phyloP scores from a whole-genome alignment of 352 stramenopile genomes.

The Phytophthora uliginosa region DNA sequence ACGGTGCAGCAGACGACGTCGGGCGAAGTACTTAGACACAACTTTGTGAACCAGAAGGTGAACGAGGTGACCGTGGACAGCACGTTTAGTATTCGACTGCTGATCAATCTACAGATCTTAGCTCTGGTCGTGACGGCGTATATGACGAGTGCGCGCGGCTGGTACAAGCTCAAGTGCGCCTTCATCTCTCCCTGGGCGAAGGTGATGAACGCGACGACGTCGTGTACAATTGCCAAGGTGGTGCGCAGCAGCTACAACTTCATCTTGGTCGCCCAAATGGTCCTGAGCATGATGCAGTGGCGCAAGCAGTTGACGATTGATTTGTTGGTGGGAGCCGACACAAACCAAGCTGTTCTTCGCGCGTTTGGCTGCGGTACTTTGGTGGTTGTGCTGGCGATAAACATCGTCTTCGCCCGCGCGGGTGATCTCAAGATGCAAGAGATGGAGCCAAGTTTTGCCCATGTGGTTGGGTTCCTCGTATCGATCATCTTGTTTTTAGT shows the following conservation, averaged over 20 bases:
- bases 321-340: constrained; percentile 45
- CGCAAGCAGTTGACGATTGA: constrained; percentile 49
- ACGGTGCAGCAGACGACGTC: constrained; percentile 24
- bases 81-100: constrained; percentile 41
- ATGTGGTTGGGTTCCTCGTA: constrained; percentile 38
- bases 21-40: constrained; percentile 38
- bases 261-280: constrained; percentile 45
- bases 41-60: constrained; percentile 57
- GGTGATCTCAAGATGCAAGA: constrained; percentile 50
- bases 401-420: constrained; percentile 45
- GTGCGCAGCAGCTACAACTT: constrained; percentile 57
- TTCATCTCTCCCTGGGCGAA: constrained; percentile 38
- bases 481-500: constrained; percentile 34
- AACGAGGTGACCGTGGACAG: constrained; percentile 49
- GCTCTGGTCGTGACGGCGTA: constrained; percentile 44
- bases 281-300: constrained; percentile 45
- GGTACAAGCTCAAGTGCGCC: constrained; percentile 33
- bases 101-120: constrained; percentile 49
- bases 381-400: constrained; percentile 39
- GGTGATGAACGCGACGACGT: constrained; percentile 35
- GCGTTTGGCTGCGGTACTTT: constrained; percentile 47
- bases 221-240: constrained; percentile 47
- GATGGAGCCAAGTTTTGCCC: constrained; percentile 49
- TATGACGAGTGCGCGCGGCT: constrained; percentile 41
- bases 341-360: constrained; percentile 34